Conservation (phyloP, 257 asterid species). For the Gentiana macrophylla region DNA sequence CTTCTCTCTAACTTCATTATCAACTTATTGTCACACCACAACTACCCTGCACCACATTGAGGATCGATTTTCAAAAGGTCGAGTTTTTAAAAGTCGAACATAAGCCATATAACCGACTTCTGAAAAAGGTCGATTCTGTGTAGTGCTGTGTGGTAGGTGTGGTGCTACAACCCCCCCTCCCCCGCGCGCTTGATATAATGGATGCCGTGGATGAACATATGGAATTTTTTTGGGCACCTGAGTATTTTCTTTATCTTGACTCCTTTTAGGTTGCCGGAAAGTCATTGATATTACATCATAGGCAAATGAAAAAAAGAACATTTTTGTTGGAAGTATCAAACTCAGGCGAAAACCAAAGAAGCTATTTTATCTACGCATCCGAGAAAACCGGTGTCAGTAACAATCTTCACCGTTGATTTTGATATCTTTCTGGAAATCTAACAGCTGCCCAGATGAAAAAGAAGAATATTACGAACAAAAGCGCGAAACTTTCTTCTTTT, state of each 20-base stretch:
- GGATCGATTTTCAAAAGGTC: no score
- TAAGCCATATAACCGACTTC: no score
- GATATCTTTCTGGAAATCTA: background rate
- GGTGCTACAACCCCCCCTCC: no score
- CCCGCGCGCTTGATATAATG: no score
- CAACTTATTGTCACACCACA: no score
- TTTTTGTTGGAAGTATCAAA: constrained; percentile 2
- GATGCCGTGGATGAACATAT: no score
- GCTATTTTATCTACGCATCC: background rate
- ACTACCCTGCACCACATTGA: no score
- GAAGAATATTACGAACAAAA: background rate
- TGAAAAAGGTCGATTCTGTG: no score
- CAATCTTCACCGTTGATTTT: background rate
- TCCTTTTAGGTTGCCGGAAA: constrained; percentile 75
- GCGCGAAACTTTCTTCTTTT: background rate
- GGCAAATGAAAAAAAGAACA: constrained; percentile 1
- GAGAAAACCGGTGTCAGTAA: constrained; percentile 2
- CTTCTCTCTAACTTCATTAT: background rate
- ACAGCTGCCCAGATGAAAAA: background rate
- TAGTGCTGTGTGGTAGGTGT: no score
- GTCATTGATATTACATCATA: constrained; percentile 39
- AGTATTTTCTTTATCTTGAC: constrained; percentile 3
- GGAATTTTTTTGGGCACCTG: background rate
- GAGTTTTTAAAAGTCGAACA: no score
- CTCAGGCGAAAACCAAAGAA: background rate